These are phyloP conservation scores for Diospyros kaki DNA, from an alignment of 148 eudicot genomes.

Conservation along the genomic window DNA sequence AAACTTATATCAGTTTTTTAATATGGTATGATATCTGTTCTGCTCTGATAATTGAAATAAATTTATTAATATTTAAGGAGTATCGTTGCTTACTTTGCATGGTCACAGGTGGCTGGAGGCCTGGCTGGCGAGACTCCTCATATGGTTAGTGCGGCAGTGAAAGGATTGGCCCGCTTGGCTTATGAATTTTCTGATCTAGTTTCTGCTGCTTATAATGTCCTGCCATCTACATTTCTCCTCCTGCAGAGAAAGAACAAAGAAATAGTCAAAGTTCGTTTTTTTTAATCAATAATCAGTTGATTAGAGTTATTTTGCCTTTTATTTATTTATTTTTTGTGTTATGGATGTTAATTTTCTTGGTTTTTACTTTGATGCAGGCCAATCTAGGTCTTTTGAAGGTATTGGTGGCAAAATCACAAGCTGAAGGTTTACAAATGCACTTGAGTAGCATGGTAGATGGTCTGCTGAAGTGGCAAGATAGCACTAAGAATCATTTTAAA, in stretches of 20 bases:
- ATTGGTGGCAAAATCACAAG: slow-evolving; percentile 82
- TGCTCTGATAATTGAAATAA: not conserved
- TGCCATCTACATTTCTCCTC: slow-evolving; percentile 78
- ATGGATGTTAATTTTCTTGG: not conserved
- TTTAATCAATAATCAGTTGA: not conserved
- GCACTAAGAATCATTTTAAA: slow-evolving; percentile 82
- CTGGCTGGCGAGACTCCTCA: slow-evolving; percentile 87
- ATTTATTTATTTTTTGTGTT: not conserved
- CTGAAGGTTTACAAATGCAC: slow-evolving; percentile 65
- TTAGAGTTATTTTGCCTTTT: not conserved
- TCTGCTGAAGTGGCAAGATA: slow-evolving; percentile 71
- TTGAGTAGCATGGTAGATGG: slow-evolving; percentile 68
- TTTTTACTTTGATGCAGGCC: slow-evolving; percentile 50
- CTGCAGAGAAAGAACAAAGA: slow-evolving; percentile 81
- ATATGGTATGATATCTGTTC: slow-evolving; percentile 44
- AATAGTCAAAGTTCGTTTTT: slow-evolving; percentile 56
- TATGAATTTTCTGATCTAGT: slow-evolving; percentile 90
- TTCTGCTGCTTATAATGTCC: slow-evolving; percentile 66
- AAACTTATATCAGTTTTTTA: slow-evolving; percentile 63
- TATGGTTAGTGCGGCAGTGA: slow-evolving; percentile 95
- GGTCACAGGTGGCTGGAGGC: slow-evolving; percentile 73
- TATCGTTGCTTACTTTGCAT: slow-evolving; percentile 5
- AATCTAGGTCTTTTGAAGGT: slow-evolving; percentile 89
- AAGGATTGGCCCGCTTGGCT: slow-evolving; percentile 96
- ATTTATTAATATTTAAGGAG: not conserved